Evolutionary conservation across 352 stramenopile species (phyloP).

Genomic region (Phytopythium aichiense): DNA sequence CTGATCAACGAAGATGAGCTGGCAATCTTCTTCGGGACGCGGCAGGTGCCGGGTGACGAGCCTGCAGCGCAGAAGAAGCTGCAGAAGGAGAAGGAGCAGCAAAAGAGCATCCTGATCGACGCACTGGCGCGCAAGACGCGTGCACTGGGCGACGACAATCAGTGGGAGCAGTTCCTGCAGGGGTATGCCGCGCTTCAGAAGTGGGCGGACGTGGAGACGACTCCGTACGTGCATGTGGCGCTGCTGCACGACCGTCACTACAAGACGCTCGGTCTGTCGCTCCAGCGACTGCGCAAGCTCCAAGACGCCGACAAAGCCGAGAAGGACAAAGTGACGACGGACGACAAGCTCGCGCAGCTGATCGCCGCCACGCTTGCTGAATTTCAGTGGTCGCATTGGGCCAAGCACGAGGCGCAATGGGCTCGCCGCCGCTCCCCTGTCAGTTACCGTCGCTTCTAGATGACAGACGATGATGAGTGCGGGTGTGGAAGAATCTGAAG

Average conservation of each 20-base stretch:
- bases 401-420: constrained; percentile 48
- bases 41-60: constrained; percentile 43
- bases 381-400: constrained; percentile 64
- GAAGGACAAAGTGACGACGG: constrained; percentile 58
- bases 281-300: constrained; percentile 75
- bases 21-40: constrained; percentile 71
- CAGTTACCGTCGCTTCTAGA: constrained; percentile 64
- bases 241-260: constrained; percentile 61
- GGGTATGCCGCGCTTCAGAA: constrained; percentile 59
- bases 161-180: constrained; percentile 55
- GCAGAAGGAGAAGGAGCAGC: constrained; percentile 70
- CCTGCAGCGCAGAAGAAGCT: constrained; percentile 57
- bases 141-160: constrained; percentile 47
- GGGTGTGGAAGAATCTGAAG: not conserved
- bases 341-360: constrained; percentile 53
- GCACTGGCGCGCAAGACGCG: constrained; percentile 66
- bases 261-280: constrained; percentile 32
- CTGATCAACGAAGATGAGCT: constrained; percentile 65
- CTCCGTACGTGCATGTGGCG: constrained; percentile 49
- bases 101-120: constrained; percentile 66
- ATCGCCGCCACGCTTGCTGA: constrained; percentile 27
- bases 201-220: constrained; percentile 66
- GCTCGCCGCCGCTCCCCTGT: constrained; percentile 43
- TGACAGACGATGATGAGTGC: not conserved
- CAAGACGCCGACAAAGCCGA: constrained; percentile 52